Percentiles rank a stretch among this genome's conserved stretches.
Conservation (phyloP, 108 stramenopile species). For the Epithemia pelagica region DNA sequence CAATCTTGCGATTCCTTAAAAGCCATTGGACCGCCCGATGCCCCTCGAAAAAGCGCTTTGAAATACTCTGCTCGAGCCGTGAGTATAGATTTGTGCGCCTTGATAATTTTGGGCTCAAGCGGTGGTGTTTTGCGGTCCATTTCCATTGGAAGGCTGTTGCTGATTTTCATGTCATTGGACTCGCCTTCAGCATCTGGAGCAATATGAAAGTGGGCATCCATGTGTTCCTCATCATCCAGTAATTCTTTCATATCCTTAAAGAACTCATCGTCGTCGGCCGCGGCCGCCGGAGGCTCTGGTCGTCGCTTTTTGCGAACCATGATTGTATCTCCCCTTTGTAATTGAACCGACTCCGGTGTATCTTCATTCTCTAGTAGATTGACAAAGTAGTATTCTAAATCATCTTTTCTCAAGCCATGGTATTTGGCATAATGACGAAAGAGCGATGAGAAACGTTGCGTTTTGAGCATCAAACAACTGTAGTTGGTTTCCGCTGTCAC, state of each 20-base stretch:
- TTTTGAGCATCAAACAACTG: slow-evolving; percentile 95
- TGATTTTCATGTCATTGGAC: slow-evolving; percentile 13
- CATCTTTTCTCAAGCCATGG: slow-evolving; percentile 95
- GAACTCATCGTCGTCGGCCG: slow-evolving; percentile 84
- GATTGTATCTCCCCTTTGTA: slow-evolving; percentile 88
- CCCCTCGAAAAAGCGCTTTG: slow-evolving; percentile 86
- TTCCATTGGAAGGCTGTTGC: slow-evolving; percentile 10
- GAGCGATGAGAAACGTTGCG: slow-evolving; percentile 90
- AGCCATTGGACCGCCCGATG: slow-evolving; percentile 20
- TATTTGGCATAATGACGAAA: slow-evolving; percentile 99
- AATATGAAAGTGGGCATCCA: slow-evolving; percentile 73
- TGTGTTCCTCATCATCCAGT: slow-evolving; percentile 84
- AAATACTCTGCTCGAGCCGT: slow-evolving; percentile 96
- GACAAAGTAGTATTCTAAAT: slow-evolving; percentile 94
- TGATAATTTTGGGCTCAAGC: slow-evolving; percentile 48
- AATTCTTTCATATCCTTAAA: slow-evolving; percentile 83
- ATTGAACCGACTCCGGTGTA: slow-evolving; percentile 85
- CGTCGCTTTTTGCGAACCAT: slow-evolving; percentile 82
- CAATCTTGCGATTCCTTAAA: slow-evolving; percentile 73
- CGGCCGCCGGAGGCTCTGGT: slow-evolving; percentile 67
- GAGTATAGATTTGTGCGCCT: slow-evolving; percentile 93
- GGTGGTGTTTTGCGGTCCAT: neutral
- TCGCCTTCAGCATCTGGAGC: slow-evolving; percentile 23
- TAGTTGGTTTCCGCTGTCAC: slow-evolving; percentile 90
- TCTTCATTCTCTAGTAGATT: slow-evolving; percentile 90